Evolutionary conservation across 768 basidiomycete species (phyloP).

Genomic region (Stropharia rugosoannulata): DNA sequence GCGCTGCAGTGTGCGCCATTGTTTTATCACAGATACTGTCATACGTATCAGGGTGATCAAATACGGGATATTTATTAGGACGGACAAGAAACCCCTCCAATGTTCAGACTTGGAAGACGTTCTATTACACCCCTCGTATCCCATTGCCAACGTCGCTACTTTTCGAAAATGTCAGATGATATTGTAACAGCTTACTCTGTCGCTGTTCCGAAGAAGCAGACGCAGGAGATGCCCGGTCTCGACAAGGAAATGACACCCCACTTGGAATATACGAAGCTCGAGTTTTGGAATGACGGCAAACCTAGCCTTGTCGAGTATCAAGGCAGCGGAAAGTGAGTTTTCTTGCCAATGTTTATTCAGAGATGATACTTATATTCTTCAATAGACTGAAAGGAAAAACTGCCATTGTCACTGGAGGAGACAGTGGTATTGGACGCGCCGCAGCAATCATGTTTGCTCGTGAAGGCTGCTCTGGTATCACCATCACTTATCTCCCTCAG

Average conservation of each 20-base stretch:
- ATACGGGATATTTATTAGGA: neutral
- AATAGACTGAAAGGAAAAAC: slow-evolving; percentile 31
- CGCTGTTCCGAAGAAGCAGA: slow-evolving; percentile 37
- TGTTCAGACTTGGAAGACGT: neutral
- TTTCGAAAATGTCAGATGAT: slow-evolving; percentile 25
- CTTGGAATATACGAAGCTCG: slow-evolving; percentile 40
- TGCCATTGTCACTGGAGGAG: slow-evolving; percentile 36
- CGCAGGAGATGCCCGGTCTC: slow-evolving; percentile 47
- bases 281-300: slow-evolving; percentile 51
- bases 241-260: slow-evolving; percentile 48
- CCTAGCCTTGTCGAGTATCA: slow-evolving; percentile 51
- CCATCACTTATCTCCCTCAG: slow-evolving; percentile 52
- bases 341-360: neutral
- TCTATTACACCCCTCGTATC: neutral
- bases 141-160: neutral
- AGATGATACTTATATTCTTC: neutral
- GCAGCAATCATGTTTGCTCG: slow-evolving; percentile 50
- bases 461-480: slow-evolving; percentile 50
- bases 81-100: too few relatives aligned
- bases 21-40: too few relatives aligned
- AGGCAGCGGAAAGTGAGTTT: slow-evolving; percentile 42
- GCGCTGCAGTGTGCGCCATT: too few relatives aligned
- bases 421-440: slow-evolving; percentile 52
- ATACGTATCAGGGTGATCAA: too few relatives aligned
- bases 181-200: slow-evolving; percentile 34